Evolutionary conservation across 495 filamentous ascomycete genomes (phyloP).

Genomic region (Mytilinidion resinicola): DNA sequence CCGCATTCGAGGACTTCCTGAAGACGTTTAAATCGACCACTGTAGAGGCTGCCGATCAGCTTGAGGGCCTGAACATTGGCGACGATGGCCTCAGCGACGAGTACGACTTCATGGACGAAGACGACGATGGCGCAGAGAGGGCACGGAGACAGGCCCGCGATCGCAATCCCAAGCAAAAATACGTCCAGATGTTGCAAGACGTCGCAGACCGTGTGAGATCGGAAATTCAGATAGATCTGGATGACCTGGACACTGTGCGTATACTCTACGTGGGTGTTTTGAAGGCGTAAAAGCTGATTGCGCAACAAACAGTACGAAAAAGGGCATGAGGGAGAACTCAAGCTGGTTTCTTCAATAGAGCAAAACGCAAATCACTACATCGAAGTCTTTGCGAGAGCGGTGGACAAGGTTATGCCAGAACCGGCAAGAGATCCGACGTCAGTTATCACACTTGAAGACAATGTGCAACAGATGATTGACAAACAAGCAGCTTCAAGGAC

Average conservation of each 20-base stretch:
- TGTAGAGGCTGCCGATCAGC: conserved; percentile 65
- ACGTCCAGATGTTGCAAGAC: conserved; percentile 83
- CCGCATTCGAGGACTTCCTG: conserved; percentile 83
- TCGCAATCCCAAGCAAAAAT: conserved; percentile 67
- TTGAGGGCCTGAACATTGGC: conserved; percentile 79
- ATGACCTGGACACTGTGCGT: conserved; percentile 70
- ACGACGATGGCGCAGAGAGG: conserved; percentile 51
- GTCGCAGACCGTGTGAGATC: conserved; percentile 69
- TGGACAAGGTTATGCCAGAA: conserved; percentile 79
- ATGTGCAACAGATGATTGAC: not conserved
- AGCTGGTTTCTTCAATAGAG: conserved; percentile 78
- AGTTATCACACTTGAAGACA: not conserved
- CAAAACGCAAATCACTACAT: conserved; percentile 92
- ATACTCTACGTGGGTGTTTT: conserved; percentile 3
- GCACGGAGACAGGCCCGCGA: conserved; percentile 37
- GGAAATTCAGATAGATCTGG: conserved; percentile 79
- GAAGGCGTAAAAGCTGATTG: not conserved
- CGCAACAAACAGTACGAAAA: conserved; percentile 58
- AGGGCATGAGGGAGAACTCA: conserved; percentile 51
- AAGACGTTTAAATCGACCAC: conserved; percentile 77
- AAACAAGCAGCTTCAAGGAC: conserved; percentile 70
- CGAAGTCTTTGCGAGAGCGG: conserved; percentile 80
- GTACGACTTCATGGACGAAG: conserved; percentile 91
- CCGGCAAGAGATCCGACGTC: conserved; percentile 71
- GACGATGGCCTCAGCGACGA: conserved; percentile 86